Evolutionary conservation across 1,284 basidiomycete species (phyloP).

Genomic region (Rhodotorula sp.): DNA sequence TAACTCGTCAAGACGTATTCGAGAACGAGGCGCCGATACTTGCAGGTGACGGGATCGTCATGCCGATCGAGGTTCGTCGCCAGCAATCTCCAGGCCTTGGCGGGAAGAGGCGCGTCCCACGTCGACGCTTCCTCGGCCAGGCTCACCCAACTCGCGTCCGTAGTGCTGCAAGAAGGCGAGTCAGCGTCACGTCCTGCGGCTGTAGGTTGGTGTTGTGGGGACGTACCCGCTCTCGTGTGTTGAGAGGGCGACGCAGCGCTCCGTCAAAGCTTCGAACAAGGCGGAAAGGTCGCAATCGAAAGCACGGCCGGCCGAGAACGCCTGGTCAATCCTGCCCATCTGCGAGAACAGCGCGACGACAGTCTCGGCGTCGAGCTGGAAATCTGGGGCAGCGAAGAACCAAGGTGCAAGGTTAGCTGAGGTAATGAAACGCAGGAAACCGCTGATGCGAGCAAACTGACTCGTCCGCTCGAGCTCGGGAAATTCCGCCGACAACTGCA

Average conservation of each 20-base stretch:
- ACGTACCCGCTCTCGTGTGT: conserved; percentile 22
- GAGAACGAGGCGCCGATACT: conserved; percentile 62
- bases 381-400: conserved; percentile 53
- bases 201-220: conserved; percentile 50
- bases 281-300: conserved; percentile 83
- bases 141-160: conserved; percentile 73
- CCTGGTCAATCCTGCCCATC: conserved; percentile 73
- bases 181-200: conserved; percentile 11
- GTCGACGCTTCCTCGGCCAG: conserved; percentile 70
- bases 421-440: neutral
- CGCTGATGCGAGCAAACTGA: conserved; percentile 49
- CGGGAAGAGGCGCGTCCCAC: conserved; percentile 76
- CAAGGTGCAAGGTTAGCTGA: neutral
- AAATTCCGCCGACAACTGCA: conserved; percentile 66
- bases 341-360: conserved; percentile 80
- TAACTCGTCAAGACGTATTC: conserved; percentile 73
- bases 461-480: conserved; percentile 57
- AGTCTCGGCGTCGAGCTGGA: conserved; percentile 65
- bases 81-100: conserved; percentile 85
- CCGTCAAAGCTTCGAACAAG: conserved; percentile 74
- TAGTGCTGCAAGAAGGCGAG: conserved; percentile 58
- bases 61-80: conserved; percentile 73
- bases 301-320: conserved; percentile 71
- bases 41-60: conserved; percentile 71
- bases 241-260: conserved; percentile 70